Evolutionary conservation across 116 monocot genomes (phyloP), one percentile per base, ranked within the genome.

Genomic region (Cymodocea nodosa): DNA sequence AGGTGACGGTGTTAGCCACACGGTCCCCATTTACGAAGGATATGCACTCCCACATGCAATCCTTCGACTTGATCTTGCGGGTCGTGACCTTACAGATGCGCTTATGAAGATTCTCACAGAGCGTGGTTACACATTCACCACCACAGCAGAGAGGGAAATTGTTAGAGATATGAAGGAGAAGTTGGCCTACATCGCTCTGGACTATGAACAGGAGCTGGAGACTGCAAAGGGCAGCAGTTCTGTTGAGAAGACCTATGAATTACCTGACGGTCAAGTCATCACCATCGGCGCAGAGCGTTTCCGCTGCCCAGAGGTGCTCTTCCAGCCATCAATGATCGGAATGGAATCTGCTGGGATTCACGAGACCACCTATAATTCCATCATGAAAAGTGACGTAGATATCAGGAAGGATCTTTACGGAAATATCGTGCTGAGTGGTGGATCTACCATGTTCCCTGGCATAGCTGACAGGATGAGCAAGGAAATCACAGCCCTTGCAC

Each of bases 1-100:
- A 20, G 76, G 76, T n/a, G 76, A 76, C 66, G 76, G 76, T 60
- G 76, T 76, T 16, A 76, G 76, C 66, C 76, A 76, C 58, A 76
- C 76, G 2, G 76, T 76, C 30, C 76, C 76, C 37, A 76, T 76
- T 30, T 76, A 76, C 50, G 76, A 76, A 76, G 76, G 76, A 66
- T 76, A 76, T 52, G 76, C 76, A 4, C 76, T 76, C n/a, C 76
- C 76, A 23, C 76, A 76, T 59, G 76, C 76, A 15, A 76, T 76
- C 30, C 76, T 76, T 51, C 65, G 76, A 30, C 71, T 76, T n/a
- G 76, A 76, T 51, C 66, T 76, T 35, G 76, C 76, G 11, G 76
- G 76, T 0, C 70, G 76, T 50, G 76, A 76, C 52, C 76, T 76
- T 4, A 76, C 76, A 2, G 76, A 76, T 71, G 70, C 70, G n/a